These are phyloP conservation scores for Vitis vinifera DNA, from an alignment of 164 flowering plant genomes.

Conservation along the genomic window ASM3070453v1 NC_081812.1:11089501-11090000, in stretches of 20 bases:
- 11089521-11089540: too few species aligned
- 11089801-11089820: too few species aligned
- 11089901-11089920: not conserved
- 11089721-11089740: conserved; percentile 1
- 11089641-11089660: not conserved
- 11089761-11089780: not conserved
- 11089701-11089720: not conserved
- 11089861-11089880: not conserved
- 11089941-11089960: conserved; percentile 69
- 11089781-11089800: too few species aligned
- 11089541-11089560: too few species aligned
- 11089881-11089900: not conserved
- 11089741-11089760: not conserved
- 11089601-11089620: too few species aligned
- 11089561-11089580: not conserved
- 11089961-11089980: conserved; percentile 43
- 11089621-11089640: not conserved
- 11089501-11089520: too few species aligned
- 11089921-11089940: conserved; percentile 52
- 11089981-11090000: conserved; percentile 30
- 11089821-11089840: not conserved
- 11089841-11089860: not conserved
- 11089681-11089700: not conserved
- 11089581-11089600: not conserved
- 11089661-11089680: not conserved